Percentiles rank a stretch among this genome's conserved stretches.
Evolutionary conservation across 495 filamentous ascomycete species (phyloP).

Genomic region (Lophiotrema nucula): DNA sequence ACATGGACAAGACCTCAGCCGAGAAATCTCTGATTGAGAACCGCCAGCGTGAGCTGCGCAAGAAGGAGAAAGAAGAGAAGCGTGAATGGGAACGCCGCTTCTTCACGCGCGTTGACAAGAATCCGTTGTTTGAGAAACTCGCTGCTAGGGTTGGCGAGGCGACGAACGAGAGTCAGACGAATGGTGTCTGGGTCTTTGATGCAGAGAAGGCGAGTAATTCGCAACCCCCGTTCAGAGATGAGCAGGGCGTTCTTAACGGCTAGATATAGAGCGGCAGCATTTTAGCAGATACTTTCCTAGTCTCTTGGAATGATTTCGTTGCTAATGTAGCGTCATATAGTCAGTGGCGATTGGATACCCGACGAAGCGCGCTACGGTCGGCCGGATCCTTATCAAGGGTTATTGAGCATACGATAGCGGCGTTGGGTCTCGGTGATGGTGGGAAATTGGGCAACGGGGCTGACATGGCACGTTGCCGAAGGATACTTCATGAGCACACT

Average conservation of each 20-base stretch:
- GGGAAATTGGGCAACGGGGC: too few species aligned
- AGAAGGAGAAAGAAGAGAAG: conserved; percentile 73
- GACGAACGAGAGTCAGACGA: conserved; percentile 70
- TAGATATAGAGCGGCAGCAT: too few species aligned
- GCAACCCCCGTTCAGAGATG: conserved; percentile 36
- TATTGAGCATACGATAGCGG: background rate
- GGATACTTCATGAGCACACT: too few species aligned
- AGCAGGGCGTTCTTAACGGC: too few species aligned
- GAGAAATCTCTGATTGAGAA: conserved; percentile 93
- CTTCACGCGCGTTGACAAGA: conserved; percentile 62
- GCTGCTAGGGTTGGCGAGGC: conserved; percentile 57
- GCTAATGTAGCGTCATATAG: background rate
- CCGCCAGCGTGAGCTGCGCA: conserved; percentile 79
- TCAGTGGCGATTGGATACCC: background rate
- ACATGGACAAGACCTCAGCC: conserved; percentile 73
- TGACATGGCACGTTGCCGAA: too few species aligned
- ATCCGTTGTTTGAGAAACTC: conserved; percentile 58
- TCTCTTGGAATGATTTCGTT: too few species aligned
- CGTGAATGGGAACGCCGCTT: conserved; percentile 82
- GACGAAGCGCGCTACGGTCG: conserved; percentile 1
- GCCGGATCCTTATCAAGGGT: conserved; percentile 1
- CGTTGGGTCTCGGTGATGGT: too few species aligned
- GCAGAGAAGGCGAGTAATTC: conserved; percentile 56
- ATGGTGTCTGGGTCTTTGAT: conserved; percentile 87
- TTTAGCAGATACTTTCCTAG: too few species aligned